These are phyloP conservation scores for Lipomyces yarrowii DNA, from an alignment of 1,139 yeast genomes.

Conservation along the genomic window DNA sequence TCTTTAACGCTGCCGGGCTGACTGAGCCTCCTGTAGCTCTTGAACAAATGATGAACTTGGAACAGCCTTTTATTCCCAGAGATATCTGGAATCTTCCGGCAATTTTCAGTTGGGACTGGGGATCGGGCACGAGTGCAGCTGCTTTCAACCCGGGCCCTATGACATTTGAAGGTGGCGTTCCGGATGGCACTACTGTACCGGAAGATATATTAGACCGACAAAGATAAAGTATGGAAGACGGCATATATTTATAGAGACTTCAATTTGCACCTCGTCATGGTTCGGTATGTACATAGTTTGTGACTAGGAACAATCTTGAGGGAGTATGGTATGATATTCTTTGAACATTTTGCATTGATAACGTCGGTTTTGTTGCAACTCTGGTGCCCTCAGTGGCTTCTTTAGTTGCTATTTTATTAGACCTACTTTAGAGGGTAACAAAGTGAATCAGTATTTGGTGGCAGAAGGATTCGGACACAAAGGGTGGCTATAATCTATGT, in stretches of 20 bases:
- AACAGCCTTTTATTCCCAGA: slow-evolving; percentile 23
- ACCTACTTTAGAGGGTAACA: background rate
- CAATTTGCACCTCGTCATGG: background rate
- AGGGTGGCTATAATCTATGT: too few species aligned
- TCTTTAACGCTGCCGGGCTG: slow-evolving; percentile 1
- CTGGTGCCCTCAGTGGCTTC: background rate
- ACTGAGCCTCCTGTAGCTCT: background rate
- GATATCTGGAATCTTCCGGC: slow-evolving; percentile 22
- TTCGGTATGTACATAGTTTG: background rate
- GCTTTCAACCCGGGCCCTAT: background rate
- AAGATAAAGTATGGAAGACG: background rate
- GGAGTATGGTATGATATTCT: background rate
- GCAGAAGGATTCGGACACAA: too few species aligned
- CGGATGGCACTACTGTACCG: background rate
- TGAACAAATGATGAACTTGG: slow-evolving; percentile 13
- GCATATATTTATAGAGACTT: background rate
- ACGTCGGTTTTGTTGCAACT: background rate
- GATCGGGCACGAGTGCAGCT: background rate
- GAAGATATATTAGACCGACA: background rate
- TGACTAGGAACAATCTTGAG: background rate
- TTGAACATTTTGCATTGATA: background rate
- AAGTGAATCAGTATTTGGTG: too few species aligned
- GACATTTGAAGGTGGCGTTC: background rate
- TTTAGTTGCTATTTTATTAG: background rate
- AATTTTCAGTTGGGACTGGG: slow-evolving; percentile 5